phyloP scores from a whole-genome alignment of 1,139 yeast species.

The Pichia sp. region DNA sequence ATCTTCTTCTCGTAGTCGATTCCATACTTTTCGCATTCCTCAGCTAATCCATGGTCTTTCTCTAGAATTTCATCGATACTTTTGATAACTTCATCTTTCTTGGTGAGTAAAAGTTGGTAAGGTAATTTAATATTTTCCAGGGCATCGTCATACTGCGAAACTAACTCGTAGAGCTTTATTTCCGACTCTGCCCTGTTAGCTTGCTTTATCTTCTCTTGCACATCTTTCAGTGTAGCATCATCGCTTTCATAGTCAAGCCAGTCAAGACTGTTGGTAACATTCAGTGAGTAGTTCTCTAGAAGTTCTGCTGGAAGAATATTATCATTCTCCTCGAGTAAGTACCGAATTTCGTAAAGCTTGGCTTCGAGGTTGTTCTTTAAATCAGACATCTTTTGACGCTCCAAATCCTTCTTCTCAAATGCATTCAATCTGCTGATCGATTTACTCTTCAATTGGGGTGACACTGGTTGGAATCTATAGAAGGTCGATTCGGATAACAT shows the following conservation, averaged over 20 bases:
- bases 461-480: slow-evolving; percentile 44
- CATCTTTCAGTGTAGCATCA: slow-evolving; percentile 35
- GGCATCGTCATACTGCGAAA: slow-evolving; percentile 1
- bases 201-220: slow-evolving; percentile 25
- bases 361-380: slow-evolving; percentile 54
- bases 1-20: slow-evolving; percentile 41
- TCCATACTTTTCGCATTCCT: slow-evolving; percentile 39
- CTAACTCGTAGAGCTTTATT: slow-evolving; percentile 42
- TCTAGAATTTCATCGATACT: not conserved
- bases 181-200: slow-evolving; percentile 23
- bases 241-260: slow-evolving; percentile 81
- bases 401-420: slow-evolving; percentile 39
- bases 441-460: slow-evolving; percentile 37
- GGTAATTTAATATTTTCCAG: slow-evolving; percentile 1
- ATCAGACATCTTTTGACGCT: slow-evolving; percentile 44
- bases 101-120: slow-evolving; percentile 3
- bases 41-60: slow-evolving; percentile 29
- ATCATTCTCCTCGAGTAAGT: slow-evolving; percentile 46
- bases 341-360: slow-evolving; percentile 52
- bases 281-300: slow-evolving; percentile 34
- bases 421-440: slow-evolving; percentile 25
- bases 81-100: not conserved
- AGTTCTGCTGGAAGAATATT: slow-evolving; percentile 35
- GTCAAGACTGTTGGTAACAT: slow-evolving; percentile 52
- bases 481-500: slow-evolving; percentile 31